A percentile compares a stretch with the other conserved stretches of the same genome.
Conservation (phyloP, 1,139 yeast genomes). For the Zhuliangozyma blackwelliae region DNA sequence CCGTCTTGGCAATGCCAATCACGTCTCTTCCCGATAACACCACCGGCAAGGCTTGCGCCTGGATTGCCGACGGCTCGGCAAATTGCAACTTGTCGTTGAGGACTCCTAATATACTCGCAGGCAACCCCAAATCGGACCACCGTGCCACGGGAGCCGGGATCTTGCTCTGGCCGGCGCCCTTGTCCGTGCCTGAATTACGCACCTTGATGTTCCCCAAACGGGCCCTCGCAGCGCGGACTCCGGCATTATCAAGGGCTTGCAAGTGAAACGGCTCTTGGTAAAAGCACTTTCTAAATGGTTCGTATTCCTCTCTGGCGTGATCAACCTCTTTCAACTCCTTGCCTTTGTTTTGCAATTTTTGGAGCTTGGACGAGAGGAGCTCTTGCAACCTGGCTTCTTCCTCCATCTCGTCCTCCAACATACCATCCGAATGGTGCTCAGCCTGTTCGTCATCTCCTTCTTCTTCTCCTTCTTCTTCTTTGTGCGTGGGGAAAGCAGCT, state of each 20-base stretch:
- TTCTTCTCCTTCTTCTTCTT: slow-evolving; percentile 6
- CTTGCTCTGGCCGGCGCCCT: slow-evolving; percentile 49
- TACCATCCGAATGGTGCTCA: too few species aligned
- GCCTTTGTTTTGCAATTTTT: slow-evolving; percentile 31
- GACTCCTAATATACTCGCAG: slow-evolving; percentile 50
- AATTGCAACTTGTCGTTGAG: slow-evolving; percentile 50
- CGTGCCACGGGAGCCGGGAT: slow-evolving; percentile 65
- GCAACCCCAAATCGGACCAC: slow-evolving; percentile 83
- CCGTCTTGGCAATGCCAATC: slow-evolving; percentile 93
- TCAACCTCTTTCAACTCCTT: slow-evolving; percentile 35
- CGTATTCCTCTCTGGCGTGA: slow-evolving; percentile 44
- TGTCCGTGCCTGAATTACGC: slow-evolving; percentile 3
- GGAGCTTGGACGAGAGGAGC: slow-evolving; percentile 22
- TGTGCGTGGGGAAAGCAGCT: not conserved
- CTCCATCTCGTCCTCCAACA: slow-evolving; percentile 9
- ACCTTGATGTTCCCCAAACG: slow-evolving; percentile 62
- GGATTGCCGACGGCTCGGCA: slow-evolving; percentile 77
- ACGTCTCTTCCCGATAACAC: slow-evolving; percentile 88
- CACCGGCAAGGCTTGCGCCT: slow-evolving; percentile 87
- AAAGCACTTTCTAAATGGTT: slow-evolving; percentile 58
- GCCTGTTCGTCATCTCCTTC: slow-evolving; percentile 9
- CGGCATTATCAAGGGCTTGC: slow-evolving; percentile 40
- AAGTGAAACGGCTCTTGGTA: slow-evolving; percentile 64
- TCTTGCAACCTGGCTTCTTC: slow-evolving; percentile 22
- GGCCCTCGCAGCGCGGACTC: slow-evolving; percentile 51